A percentile compares a stretch with the other conserved stretches of the same genome.
Evolutionary conservation across 805 yeast genomes (phyloP).

Genomic region (Ogataea allantospora): DNA sequence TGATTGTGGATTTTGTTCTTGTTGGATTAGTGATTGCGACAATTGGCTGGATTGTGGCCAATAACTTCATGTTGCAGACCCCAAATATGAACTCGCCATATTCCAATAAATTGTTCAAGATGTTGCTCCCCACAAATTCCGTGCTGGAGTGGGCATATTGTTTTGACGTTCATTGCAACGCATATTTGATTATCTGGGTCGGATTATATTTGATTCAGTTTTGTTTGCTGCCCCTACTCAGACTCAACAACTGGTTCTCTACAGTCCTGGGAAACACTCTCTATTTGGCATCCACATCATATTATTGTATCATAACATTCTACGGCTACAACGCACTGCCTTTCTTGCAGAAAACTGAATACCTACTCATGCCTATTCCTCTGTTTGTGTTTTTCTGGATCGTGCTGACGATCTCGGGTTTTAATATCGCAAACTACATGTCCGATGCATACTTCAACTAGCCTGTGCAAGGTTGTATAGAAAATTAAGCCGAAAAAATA

Average conservation of each 20-base stretch:
- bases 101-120: constrained; percentile 29
- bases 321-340: constrained; percentile 84
- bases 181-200: constrained; percentile 81
- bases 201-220: constrained; percentile 72
- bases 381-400: constrained; percentile 57
- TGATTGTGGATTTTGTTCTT: constrained; percentile 73
- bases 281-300: constrained; percentile 69
- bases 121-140: constrained; percentile 33
- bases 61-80: constrained; percentile 47
- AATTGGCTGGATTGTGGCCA: constrained; percentile 68
- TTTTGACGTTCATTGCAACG: constrained; percentile 90
- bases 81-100: constrained; percentile 6
- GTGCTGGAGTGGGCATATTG: constrained; percentile 90
- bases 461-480: constrained; percentile 16
- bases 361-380: constrained; percentile 63
- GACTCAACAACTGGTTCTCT: constrained; percentile 63
- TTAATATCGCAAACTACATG: constrained; percentile 72
- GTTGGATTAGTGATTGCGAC: constrained; percentile 71
- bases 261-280: constrained; percentile 73
- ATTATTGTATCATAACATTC: constrained; percentile 78
- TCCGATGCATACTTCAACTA: constrained; percentile 36
- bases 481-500: background rate
- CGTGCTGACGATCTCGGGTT: constrained; percentile 57
- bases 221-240: constrained; percentile 67
- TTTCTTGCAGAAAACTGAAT: constrained; percentile 61